phyloP scores from a whole-genome alignment of 2,329 filamentous ascomycete species.

The Colletotrichum agaves region DNA sequence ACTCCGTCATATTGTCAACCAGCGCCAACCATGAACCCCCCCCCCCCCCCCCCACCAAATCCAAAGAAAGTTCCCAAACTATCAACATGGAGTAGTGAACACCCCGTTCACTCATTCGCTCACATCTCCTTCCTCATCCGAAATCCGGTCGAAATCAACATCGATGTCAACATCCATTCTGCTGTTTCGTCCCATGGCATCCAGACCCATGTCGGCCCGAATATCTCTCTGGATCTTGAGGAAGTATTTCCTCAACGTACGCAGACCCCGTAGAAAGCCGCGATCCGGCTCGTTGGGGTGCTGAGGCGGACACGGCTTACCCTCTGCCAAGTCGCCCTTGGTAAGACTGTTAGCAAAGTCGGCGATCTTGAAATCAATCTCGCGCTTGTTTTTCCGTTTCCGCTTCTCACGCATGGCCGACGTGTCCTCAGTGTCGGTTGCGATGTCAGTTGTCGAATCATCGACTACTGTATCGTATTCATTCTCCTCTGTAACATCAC shows the following conservation, averaged over 20 bases:
- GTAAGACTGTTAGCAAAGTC: slow-evolving; percentile 99
- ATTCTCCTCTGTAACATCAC: slow-evolving; percentile 67
- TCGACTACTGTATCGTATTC: slow-evolving; percentile 63
- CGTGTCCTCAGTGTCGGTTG: slow-evolving; percentile 68
- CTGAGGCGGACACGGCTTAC: slow-evolving; percentile 79
- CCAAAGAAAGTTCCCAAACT: slow-evolving; percentile 11
- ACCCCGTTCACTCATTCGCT: slow-evolving; percentile 16
- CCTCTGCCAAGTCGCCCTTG: slow-evolving; percentile 76
- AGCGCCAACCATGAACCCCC: not conserved
- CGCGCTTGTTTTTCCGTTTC: slow-evolving; percentile 61
- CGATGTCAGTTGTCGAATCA: slow-evolving; percentile 68
- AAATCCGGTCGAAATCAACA: slow-evolving; percentile 26
- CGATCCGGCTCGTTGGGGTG: slow-evolving; percentile 84
- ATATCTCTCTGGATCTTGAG: slow-evolving; percentile 87
- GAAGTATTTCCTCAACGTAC: slow-evolving; percentile 85
- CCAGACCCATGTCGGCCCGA: slow-evolving; percentile 61
- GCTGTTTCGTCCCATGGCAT: slow-evolving; percentile 43
- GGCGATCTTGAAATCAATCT: slow-evolving; percentile 95
- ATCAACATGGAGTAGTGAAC: slow-evolving; percentile 27
- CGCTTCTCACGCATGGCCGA: slow-evolving; percentile 50
- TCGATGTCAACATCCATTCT: slow-evolving; percentile 31
- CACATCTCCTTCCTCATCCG: slow-evolving; percentile 34
- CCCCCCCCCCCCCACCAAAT: too few relatives aligned
- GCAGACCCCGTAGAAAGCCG: slow-evolving; percentile 88
- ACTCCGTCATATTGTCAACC: slow-evolving; percentile 15